Evolutionary conservation across 2,329 filamentous ascomycete genomes (phyloP), one percentile per base, ranked within the genome.

Genomic region (Colletotrichum tamarilloi): DNA sequence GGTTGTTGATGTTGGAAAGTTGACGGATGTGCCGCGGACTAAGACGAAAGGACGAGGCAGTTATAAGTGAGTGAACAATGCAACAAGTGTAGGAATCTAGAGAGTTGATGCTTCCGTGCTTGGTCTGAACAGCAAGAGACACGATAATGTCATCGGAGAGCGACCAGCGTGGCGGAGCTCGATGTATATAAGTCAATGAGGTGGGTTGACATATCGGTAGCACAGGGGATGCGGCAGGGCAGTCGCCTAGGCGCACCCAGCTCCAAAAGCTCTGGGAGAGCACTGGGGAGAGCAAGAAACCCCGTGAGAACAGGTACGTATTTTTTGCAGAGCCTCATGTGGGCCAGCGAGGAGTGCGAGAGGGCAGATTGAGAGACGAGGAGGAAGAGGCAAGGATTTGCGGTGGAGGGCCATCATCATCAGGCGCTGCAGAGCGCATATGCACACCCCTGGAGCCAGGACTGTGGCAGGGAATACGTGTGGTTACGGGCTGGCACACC

Each of bases 361-460:
- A 68, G 58, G 42, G 66, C 65, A 68, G 24, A 63, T 26, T 42
- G 30, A 53, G 53, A 72, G 59, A 30, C n/a, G 68, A 32, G 46
- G 59, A 69, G 53, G 53, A 72, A 69, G 53, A 67, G 58, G 66
- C 42, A 72, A 72, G 59, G 69, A 72, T 72, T 56, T 58, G 52
- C 69, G 28, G 53, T 38, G 55, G 53, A 30, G 11, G 42, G 57
- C 53, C 57, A 26, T 59, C 66, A 63, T 63, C 65, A 53, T 49
- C 59, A 72, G 52, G 42, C 65, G 69, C 69, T 64, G 58, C 42
- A 42, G 65, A 38, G 35, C 28, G 66, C 55, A 72, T 68, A 68
- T 58, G 58, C 49, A 64, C 69, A 56, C 68, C 46, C 68, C 68
- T 71, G 62, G 42, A n/a, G 35, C 38, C 58, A 56, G 30, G 53